A percentile compares a stretch with the other conserved stretches of the same genome.
Conservation (phyloP, 2,329 filamentous ascomycete species). For the Lachnellula arida region DNA sequence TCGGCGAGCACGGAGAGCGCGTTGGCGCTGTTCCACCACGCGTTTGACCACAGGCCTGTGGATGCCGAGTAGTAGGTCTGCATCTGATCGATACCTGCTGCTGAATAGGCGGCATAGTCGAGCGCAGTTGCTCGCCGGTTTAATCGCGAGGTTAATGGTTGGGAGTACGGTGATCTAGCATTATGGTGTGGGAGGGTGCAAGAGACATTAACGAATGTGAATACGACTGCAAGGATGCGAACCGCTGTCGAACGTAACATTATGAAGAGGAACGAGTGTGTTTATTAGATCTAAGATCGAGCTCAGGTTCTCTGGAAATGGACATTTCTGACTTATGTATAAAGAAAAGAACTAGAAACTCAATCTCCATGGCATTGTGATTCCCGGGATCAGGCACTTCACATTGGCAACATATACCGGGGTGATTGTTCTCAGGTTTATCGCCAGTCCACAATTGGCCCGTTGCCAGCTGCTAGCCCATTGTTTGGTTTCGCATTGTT, state of each 20-base stretch:
- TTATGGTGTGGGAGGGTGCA: conserved; percentile 6
- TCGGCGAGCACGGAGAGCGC: conserved; percentile 59
- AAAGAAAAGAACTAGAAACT: background rate
- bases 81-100: conserved; percentile 40
- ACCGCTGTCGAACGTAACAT: conserved; percentile 6
- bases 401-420: background rate
- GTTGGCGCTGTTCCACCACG: conserved; percentile 72
- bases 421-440: background rate
- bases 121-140: conserved; percentile 9
- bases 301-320: background rate
- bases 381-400: conserved; percentile 4
- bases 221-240: background rate
- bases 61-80: conserved; percentile 56
- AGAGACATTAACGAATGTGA: conserved; percentile 2
- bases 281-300: background rate
- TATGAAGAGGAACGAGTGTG: background rate
- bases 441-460: conserved; percentile 6
- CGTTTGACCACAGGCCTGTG: conserved; percentile 58
- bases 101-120: conserved; percentile 23
- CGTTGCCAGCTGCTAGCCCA: conserved; percentile 7
- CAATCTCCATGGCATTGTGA: background rate
- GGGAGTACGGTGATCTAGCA: conserved; percentile 1
- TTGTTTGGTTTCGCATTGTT: conserved; percentile 18
- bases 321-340: background rate
- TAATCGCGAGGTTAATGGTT: conserved; percentile 1